These are phyloP conservation scores for Hypoxylon intermedium DNA, from an alignment of 495 filamentous ascomycete species.

Conservation along the genomic window DNA sequence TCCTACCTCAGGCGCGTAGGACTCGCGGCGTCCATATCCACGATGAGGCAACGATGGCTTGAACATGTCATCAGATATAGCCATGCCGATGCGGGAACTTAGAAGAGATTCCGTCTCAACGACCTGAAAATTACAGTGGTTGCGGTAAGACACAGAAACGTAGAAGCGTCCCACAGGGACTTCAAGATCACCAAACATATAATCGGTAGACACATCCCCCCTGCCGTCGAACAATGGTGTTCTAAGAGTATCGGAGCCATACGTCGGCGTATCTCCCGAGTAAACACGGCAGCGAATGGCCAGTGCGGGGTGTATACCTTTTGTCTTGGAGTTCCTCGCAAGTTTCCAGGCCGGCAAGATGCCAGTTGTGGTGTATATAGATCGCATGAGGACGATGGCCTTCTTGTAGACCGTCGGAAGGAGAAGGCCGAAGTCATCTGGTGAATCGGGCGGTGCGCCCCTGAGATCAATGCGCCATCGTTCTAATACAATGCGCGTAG, in stretches of 20 bases:
- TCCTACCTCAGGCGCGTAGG: conserved; percentile 65
- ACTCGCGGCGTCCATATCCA: conserved; percentile 48
- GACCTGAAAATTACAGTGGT: conserved; percentile 86
- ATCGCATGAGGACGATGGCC: conserved; percentile 90
- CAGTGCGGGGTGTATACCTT: conserved; percentile 67
- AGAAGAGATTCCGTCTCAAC: conserved; percentile 89
- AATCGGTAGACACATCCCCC: conserved; percentile 73
- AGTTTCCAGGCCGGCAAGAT: conserved; percentile 91
- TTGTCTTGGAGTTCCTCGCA: conserved; percentile 70
- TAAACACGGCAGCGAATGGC: conserved; percentile 81
- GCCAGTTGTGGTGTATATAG: conserved; percentile 83
- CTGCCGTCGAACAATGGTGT: conserved; percentile 73
- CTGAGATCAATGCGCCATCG: conserved; percentile 87
- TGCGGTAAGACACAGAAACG: conserved; percentile 81
- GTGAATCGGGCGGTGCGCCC: conserved; percentile 53
- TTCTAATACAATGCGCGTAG: conserved; percentile 80
- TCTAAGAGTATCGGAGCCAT: conserved; percentile 68
- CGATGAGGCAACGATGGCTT: conserved; percentile 68
- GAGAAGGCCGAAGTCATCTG: conserved; percentile 70
- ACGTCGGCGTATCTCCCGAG: conserved; percentile 60
- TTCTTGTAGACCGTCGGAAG: conserved; percentile 95
- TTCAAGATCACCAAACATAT: conserved; percentile 78
- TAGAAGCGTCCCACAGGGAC: conserved; percentile 86
- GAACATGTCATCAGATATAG: conserved; percentile 86
- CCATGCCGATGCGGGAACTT: conserved; percentile 91